A percentile compares a stretch with the other conserved stretches of the same genome.
phyloP scores from a whole-genome alignment of 495 filamentous ascomycete genomes.

The Rusavskia elegans region DNA sequence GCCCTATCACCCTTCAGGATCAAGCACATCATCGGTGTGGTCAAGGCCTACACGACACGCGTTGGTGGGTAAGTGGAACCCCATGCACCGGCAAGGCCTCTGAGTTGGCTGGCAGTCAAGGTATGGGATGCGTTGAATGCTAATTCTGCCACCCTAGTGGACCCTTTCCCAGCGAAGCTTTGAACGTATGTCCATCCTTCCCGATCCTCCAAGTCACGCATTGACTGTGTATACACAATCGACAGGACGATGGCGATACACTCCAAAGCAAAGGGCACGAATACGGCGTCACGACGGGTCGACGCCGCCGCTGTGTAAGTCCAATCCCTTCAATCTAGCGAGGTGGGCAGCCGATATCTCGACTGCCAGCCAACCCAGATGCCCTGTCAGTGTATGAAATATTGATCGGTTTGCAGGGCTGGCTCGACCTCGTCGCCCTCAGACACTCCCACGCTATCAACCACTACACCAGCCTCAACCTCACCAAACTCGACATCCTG shows the following conservation, averaged over 20 bases:
- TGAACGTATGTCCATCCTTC: slow-evolving; percentile 24
- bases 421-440: slow-evolving; percentile 71
- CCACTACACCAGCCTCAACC: slow-evolving; percentile 61
- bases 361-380: too few species aligned
- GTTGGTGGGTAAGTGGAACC: slow-evolving; percentile 34
- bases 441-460: slow-evolving; percentile 58
- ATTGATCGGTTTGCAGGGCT: slow-evolving; percentile 22
- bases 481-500: slow-evolving; percentile 57
- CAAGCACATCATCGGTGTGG: slow-evolving; percentile 61
- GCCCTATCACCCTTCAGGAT: slow-evolving; percentile 33
- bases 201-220: background rate
- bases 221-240: background rate
- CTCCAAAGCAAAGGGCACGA: slow-evolving; percentile 48
- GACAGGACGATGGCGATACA: slow-evolving; percentile 34
- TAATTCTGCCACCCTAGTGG: slow-evolving; percentile 21
- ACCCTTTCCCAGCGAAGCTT: slow-evolving; percentile 71
- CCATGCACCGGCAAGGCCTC: too few species aligned
- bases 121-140: too few species aligned
- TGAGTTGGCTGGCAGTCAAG: too few species aligned
- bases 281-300: slow-evolving; percentile 73
- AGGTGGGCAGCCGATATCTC: too few species aligned
- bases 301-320: slow-evolving; percentile 54
- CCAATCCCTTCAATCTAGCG: too few species aligned
- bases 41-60: slow-evolving; percentile 59
- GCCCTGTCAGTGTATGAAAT: too few species aligned